Evolutionary conservation across 2,329 filamentous ascomycete genomes (phyloP), one percentile per base, ranked within the genome.

Genomic region (Tetracladium maxilliforme): DNA sequence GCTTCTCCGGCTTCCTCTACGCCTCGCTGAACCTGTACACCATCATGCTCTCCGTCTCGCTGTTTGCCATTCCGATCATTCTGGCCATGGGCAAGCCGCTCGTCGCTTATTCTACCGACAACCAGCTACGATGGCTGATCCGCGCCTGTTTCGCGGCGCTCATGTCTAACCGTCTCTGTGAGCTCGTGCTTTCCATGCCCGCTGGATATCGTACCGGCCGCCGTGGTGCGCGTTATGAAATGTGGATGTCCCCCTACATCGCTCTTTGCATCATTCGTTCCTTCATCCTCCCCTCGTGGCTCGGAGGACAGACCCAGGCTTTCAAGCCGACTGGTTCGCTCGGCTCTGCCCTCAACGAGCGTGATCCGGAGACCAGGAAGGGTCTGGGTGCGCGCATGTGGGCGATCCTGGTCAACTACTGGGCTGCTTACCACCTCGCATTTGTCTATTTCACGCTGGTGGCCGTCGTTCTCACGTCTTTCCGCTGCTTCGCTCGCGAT

Each of bases 161-260:
- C 17, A 47, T 67, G 2, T 41, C 49, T 26, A 67, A 62, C 40
- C 60, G 66, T n/a, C 26, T 70, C 2, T 64, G 57, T 42, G 66
- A 71, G 39, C 58, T 64, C 30, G 49, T 60, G n/a, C 53, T 67
- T n/a, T 71, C 60, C 40, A 54, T 69, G 9, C 66, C 67, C 0
- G 56, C 64, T 2, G 66, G 68, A 12, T 71, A 71, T 38, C 59
- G 67, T 40, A 64, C 63, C 8, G 66, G 64, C 4, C 64, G 69
- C 42, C 55, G 66, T 27, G 64, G 64, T 19, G 55, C 57, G 3
- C 53, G 64, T 4, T 62, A 63, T 33, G 61, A 69, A 42, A 49
- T 72, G 15, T 73, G 68, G 66, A 72, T 72, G 66, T 57, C 66
- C 6, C 66, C 67, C 0, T 73, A 70, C 43, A 64, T 70, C 31